Base-by-base conservation (phyloP, 306 rosid genomes). In the Styphnolobium japonicum region DNA sequence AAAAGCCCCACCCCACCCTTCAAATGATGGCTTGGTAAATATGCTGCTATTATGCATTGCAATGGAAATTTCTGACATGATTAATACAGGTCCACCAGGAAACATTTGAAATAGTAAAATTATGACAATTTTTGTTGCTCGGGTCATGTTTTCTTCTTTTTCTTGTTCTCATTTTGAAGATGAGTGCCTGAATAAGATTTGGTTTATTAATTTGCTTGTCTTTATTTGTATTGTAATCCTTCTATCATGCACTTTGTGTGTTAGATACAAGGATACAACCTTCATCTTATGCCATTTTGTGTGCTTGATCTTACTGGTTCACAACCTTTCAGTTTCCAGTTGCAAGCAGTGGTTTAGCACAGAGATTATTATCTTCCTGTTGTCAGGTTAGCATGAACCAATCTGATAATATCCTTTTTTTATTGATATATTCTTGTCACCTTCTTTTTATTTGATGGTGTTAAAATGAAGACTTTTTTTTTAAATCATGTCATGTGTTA, bases 311-410 rank as follows among this genome's bases (percentile, higher is more conserved):
- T 75, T 70, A n/a, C 82, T 81, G 82, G 53, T 60, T 33, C 15
- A 16, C 63, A 76, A 63, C 21, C 27, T 85, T 90, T 82, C 91
- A 95, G 98, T 71, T 73, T 79, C 82, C 98, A 18, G 82, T 55
- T 56, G 86, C 91, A 88, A 84, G 76, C 83, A 80, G 81, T 70
- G 96, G 97, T 45, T 11, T 95, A 39, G 92, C 96, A 0, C 94
- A 92, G 78, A 88, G 84, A 79, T 73, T 95, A 78, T 27, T 95
- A 67, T 70, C 93, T 69, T 69, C 92, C 29, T 95, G 98, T 75
- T 95, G 98, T 76, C 86, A 83, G 98, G 98, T 95, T 62, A 77
- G 92, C 76, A 78, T 77, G 43, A 70, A 56, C 39, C 61, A 33
- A 65, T 80, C 37, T 2, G 37, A 61, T 36, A 43, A 36, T 77